Evolutionary conservation across 148 eudicot species (phyloP).

Genomic region (Chenopodium berlandieri): DNA sequence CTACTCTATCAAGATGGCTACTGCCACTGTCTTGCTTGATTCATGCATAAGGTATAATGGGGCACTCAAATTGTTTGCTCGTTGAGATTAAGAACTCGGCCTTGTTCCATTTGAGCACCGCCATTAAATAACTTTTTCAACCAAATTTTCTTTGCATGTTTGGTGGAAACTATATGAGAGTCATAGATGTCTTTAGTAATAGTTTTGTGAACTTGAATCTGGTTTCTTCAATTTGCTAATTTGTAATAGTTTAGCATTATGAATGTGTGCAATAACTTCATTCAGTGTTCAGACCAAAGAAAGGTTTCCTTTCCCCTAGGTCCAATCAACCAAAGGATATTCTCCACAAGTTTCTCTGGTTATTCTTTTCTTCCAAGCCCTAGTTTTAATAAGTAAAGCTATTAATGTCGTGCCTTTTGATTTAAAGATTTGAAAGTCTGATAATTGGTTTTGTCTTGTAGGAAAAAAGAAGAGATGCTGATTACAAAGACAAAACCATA

Average conservation of each 20-base stretch:
- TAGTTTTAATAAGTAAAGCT: background rate
- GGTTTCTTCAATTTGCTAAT: too few species aligned
- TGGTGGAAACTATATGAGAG: background rate
- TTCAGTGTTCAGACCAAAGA: too few species aligned
- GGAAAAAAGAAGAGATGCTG: background rate
- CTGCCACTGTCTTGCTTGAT: too few species aligned
- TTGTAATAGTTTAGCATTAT: too few species aligned
- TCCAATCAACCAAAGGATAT: too few species aligned
- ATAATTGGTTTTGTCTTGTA: slow-evolving; percentile 4
- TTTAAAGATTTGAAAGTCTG: background rate
- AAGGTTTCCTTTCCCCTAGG: too few species aligned
- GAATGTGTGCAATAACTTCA: too few species aligned
- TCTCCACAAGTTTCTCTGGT: too few species aligned
- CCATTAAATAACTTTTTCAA: background rate
- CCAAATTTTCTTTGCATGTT: background rate
- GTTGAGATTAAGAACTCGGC: background rate
- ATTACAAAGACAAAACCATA: slow-evolving; percentile 9
- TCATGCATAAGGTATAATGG: background rate
- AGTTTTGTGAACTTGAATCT: too few species aligned
- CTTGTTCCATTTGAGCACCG: background rate
- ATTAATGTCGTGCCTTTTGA: background rate
- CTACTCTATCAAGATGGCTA: too few species aligned
- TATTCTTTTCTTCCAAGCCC: background rate
- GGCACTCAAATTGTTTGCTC: background rate
- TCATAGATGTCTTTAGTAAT: background rate